Conservation (phyloP, 139 green algal species). For the Pseudopediastrum boryanum region DNA sequence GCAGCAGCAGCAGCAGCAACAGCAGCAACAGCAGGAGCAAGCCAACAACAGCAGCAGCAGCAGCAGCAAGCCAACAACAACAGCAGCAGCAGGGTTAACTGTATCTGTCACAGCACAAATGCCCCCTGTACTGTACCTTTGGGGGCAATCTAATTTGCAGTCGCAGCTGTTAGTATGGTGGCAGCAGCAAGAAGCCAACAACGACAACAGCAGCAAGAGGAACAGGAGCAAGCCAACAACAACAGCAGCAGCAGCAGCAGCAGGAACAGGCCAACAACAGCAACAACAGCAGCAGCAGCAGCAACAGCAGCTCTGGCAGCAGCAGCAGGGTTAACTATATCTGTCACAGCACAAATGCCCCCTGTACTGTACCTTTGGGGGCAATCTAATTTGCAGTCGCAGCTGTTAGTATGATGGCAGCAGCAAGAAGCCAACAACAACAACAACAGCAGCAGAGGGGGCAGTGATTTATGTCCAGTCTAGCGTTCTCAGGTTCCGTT, state of each 20-base stretch:
- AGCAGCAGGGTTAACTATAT: background rate
- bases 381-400: too few species aligned
- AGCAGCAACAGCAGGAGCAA: background rate
- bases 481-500: too few species aligned
- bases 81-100: slow-evolving; percentile 8
- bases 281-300: slow-evolving; percentile 1
- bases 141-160: too few species aligned
- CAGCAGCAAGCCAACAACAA: background rate
- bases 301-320: background rate
- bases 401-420: background rate
- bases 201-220: background rate
- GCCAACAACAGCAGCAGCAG: slow-evolving; percentile 2
- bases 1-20: background rate
- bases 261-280: background rate
- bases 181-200: background rate
- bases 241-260: background rate
- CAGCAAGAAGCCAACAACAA: background rate
- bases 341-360: background rate
- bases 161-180: background rate
- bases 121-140: too few species aligned
- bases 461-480: too few species aligned
- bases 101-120: too few species aligned
- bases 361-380: too few species aligned
- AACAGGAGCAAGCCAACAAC: background rate
- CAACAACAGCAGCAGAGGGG: background rate